Conservation (phyloP, 768 basidiomycete species). For the Boletus vinaceobasis region DNA sequence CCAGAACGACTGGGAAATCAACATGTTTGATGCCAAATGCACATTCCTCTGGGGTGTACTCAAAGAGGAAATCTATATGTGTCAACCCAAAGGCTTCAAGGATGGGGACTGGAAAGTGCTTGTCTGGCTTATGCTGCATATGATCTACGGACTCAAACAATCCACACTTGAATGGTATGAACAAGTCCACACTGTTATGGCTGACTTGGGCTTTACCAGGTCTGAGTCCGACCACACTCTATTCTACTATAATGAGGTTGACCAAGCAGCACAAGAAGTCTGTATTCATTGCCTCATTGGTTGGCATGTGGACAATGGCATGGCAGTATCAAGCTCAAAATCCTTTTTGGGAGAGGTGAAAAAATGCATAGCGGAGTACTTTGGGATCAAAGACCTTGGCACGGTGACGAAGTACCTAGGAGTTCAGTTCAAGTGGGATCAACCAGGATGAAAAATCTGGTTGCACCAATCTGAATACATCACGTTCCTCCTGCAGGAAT, state of each 20-base stretch:
- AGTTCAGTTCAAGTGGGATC: too few relatives aligned
- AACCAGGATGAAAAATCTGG: too few relatives aligned
- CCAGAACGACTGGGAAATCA: neutral
- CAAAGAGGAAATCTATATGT: neutral
- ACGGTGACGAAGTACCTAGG: too few relatives aligned
- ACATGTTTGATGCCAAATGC: neutral
- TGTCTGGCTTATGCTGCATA: neutral
- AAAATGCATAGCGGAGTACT: too few relatives aligned
- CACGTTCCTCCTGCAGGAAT: too few relatives aligned
- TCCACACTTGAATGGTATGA: neutral
- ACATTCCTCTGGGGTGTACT: neutral
- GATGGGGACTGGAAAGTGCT: neutral
- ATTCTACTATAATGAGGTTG: neutral
- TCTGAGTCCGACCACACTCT: neutral
- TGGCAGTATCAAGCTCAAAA: too few relatives aligned
- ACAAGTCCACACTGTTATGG: neutral
- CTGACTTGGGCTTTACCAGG: neutral
- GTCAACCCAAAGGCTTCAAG: neutral
- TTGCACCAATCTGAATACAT: too few relatives aligned
- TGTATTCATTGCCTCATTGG: too few relatives aligned
- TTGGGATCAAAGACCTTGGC: too few relatives aligned
- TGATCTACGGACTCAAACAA: neutral
- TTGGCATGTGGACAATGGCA: too few relatives aligned
- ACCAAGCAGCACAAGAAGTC: too few relatives aligned
- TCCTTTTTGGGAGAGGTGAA: too few relatives aligned